Evolutionary conservation across 2,329 filamentous ascomycete species (phyloP).

Genomic region (Alternaria sp.): DNA sequence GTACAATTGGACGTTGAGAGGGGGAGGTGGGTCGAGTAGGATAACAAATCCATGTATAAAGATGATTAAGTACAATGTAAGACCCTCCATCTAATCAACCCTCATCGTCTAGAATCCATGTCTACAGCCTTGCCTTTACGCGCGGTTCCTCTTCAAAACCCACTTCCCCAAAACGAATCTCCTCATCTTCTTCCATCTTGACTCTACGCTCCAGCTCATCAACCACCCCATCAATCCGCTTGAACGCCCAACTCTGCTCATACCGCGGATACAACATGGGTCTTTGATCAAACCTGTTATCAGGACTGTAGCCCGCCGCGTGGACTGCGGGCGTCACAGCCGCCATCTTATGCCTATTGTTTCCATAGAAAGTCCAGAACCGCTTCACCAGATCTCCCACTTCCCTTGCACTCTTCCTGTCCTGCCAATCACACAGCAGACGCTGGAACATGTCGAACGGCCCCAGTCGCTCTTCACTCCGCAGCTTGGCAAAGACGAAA

Average conservation of each 20-base stretch:
- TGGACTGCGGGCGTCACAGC: slow-evolving; percentile 36
- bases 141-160: background rate
- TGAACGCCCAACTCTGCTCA: slow-evolving; percentile 43
- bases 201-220: slow-evolving; percentile 29
- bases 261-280: slow-evolving; percentile 52
- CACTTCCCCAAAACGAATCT: background rate
- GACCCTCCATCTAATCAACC: background rate
- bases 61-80: background rate
- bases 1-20: background rate
- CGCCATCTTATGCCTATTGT: slow-evolving; percentile 33
- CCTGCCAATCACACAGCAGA: slow-evolving; percentile 59
- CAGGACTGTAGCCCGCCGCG: slow-evolving; percentile 58
- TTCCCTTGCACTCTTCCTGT: slow-evolving; percentile 46
- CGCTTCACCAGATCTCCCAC: slow-evolving; percentile 54
- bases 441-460: slow-evolving; percentile 60
- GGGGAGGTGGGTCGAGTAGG: background rate
- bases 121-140: background rate
- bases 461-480: slow-evolving; percentile 60
- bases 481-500: slow-evolving; percentile 58
- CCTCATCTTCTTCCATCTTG: background rate
- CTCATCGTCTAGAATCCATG: background rate
- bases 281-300: slow-evolving; percentile 63
- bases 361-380: slow-evolving; percentile 44
- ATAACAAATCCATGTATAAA: background rate
- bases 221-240: slow-evolving; percentile 46